Conservation (phyloP, 495 filamentous ascomycete species). For the Talaromyces ruber region DNA sequence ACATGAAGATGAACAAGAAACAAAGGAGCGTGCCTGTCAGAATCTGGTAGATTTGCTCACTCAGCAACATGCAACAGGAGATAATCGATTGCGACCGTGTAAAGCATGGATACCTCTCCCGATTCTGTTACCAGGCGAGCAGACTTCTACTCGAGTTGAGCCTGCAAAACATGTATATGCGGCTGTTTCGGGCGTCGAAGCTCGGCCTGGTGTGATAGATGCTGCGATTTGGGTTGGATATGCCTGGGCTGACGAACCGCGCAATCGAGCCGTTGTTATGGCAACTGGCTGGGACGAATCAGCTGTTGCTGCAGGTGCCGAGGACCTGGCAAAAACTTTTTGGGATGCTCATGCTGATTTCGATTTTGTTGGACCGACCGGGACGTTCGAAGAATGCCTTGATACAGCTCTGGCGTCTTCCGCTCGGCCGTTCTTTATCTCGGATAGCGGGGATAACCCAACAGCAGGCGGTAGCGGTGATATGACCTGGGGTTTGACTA, state of each 20-base stretch:
- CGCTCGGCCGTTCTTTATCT: slow-evolving; percentile 47
- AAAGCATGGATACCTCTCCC: slow-evolving; percentile 51
- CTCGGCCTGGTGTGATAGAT: slow-evolving; percentile 34
- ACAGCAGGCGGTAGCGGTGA: slow-evolving; percentile 50
- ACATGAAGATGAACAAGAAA: slow-evolving; percentile 42
- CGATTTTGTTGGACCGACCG: slow-evolving; percentile 46
- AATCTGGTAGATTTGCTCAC: slow-evolving; percentile 38
- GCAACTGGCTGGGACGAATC: slow-evolving; percentile 43
- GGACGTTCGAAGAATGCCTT: slow-evolving; percentile 40
- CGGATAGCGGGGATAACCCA: slow-evolving; percentile 50
- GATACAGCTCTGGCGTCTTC: slow-evolving; percentile 34
- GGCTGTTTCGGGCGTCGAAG: slow-evolving; percentile 36
- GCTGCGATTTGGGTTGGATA: slow-evolving; percentile 53
- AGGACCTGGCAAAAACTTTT: slow-evolving; percentile 38
- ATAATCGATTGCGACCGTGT: slow-evolving; percentile 20
- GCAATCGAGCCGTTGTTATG: slow-evolving; percentile 43
- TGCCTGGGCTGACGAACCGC: slow-evolving; percentile 50
- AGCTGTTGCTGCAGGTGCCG: slow-evolving; percentile 25
- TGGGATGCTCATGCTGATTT: slow-evolving; percentile 42
- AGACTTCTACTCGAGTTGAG: slow-evolving; percentile 48
- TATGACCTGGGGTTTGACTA: slow-evolving; percentile 43
- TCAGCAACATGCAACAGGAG: neutral
- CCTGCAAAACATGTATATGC: slow-evolving; percentile 46
- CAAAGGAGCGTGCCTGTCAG: slow-evolving; percentile 45
- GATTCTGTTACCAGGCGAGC: slow-evolving; percentile 46